phyloP scores from a whole-genome alignment of 306 rosid genomes.

The Prunus armeniaca region DNA sequence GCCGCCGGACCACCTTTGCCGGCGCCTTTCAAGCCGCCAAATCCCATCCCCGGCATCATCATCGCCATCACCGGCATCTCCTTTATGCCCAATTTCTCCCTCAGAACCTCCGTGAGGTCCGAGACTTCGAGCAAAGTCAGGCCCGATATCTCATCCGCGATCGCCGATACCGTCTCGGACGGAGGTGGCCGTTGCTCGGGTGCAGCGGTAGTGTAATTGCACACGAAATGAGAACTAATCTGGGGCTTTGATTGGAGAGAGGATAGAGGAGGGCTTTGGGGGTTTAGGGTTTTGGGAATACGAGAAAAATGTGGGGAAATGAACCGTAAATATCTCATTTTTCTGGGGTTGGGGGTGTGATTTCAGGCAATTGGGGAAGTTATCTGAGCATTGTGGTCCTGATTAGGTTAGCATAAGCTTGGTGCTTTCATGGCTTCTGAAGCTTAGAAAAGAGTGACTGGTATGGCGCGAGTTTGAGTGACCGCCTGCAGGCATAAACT shows the following conservation, averaged over 20 bases:
- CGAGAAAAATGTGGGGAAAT: constrained; percentile 34
- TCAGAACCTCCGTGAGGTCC: constrained; percentile 75
- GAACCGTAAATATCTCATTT: constrained; percentile 61
- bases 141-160: constrained; percentile 65
- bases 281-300: constrained; percentile 33
- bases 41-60: constrained; percentile 82
- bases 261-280: constrained; percentile 31
- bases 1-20: constrained; percentile 43
- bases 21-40: constrained; percentile 39
- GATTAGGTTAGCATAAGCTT: background rate
- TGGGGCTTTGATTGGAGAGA: background rate
- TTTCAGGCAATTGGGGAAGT: background rate
- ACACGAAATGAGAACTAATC: constrained; percentile 1
- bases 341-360: background rate
- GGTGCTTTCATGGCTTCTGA: constrained; percentile 22
- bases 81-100: constrained; percentile 57
- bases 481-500: constrained; percentile 34
- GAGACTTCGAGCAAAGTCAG: constrained; percentile 66
- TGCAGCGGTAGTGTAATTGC: constrained; percentile 33
- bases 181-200: constrained; percentile 39
- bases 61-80: constrained; percentile 80
- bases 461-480: background rate
- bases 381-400: constrained; percentile 3
- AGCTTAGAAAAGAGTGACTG: background rate
- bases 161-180: constrained; percentile 43